Evolutionary conservation across 2,329 filamentous ascomycete species (phyloP), one percentile per base, ranked within the genome.

Genomic region (Cytospora piceicola): DNA sequence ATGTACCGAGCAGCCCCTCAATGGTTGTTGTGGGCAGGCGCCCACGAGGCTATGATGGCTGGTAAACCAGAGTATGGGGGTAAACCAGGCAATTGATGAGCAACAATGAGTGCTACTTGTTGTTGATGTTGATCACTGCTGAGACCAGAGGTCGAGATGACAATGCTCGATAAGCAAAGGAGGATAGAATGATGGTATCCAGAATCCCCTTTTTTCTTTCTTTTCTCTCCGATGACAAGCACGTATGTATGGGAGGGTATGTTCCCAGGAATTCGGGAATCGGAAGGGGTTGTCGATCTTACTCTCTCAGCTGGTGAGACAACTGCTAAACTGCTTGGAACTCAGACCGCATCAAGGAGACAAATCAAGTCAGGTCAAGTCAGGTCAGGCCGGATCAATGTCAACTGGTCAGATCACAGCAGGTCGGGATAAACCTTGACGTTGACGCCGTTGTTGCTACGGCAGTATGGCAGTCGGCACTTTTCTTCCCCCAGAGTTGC

Each of bases 291-390:
- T 17, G 39, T 42, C 39, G 39, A 42, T 42, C 39, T 42, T 42
- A n/a, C 39, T 32, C 24, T 27, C 27, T 27, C 24, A 17, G 24
- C 39, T 27, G 32, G 32, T 29, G 30, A 14, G 20, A 29, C 12
- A 32, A 17, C 15, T 36, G 34, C 11, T 15, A 5, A 32, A 17
- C 15, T 36, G 34, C 11, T 15, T 15, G 22, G 14, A 54, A 22
- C 39, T 61, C 53, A 42, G 58, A 65, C 63, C 63, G 54, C 30
- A 58, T 53, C n/a, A 29, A 39, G 27, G 52, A 30, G 24, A 36
- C 52, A 49, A 9, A n/a, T 49, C 42, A 49, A 8, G 20, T 42
- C 39, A 42, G 55, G 30, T 32, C 30, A 34, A 11, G 24, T n/a
- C 24, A 46, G n/a, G 14, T 49, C n/a, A 49, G 8, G 22, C 14